phyloP scores from a whole-genome alignment of 2,329 filamentous ascomycete genomes.

The Colletotrichum tropicicola region DNA sequence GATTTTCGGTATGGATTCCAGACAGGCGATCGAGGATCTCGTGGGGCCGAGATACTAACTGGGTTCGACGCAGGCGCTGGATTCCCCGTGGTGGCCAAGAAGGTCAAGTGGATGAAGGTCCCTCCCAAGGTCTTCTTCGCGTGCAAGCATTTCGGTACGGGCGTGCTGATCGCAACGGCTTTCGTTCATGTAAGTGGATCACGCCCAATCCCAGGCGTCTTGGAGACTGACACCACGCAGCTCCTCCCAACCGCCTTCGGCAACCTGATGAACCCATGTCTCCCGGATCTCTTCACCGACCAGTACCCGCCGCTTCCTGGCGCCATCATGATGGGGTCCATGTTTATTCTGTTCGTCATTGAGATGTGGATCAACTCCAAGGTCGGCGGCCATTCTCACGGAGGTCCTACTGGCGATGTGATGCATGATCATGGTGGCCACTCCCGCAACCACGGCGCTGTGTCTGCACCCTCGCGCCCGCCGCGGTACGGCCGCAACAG shows the following conservation, averaged over 20 bases:
- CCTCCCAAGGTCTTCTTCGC: slow-evolving; percentile 66
- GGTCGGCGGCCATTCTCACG: slow-evolving; percentile 66
- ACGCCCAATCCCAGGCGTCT: rapidly evolving
- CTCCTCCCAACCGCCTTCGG: slow-evolving; percentile 69
- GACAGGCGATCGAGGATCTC: neutral
- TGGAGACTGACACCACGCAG: slow-evolving; percentile 34
- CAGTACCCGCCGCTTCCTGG: slow-evolving; percentile 70
- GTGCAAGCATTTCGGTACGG: slow-evolving; percentile 75
- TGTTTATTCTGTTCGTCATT: slow-evolving; percentile 69
- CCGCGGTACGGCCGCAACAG: slow-evolving; percentile 40
- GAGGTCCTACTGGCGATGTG: slow-evolving; percentile 57
- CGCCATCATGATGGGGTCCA: slow-evolving; percentile 71
- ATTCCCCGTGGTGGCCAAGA: slow-evolving; percentile 63
- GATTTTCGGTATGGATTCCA: slow-evolving; percentile 43
- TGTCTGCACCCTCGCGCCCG: slow-evolving; percentile 39
- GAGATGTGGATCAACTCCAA: slow-evolving; percentile 70
- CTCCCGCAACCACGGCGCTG: slow-evolving; percentile 2
- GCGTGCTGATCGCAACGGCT: slow-evolving; percentile 76
- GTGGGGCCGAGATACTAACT: slow-evolving; percentile 20
- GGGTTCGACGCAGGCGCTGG: slow-evolving; percentile 49
- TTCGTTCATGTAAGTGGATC: slow-evolving; percentile 73
- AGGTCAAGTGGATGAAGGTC: slow-evolving; percentile 66
- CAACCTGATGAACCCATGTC: slow-evolving; percentile 60
- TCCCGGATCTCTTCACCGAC: slow-evolving; percentile 67
- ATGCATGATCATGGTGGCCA: slow-evolving; percentile 21